Conservation (phyloP, 1,284 basidiomycete species). For the Ustanciosporium gigantosporum region DNA sequence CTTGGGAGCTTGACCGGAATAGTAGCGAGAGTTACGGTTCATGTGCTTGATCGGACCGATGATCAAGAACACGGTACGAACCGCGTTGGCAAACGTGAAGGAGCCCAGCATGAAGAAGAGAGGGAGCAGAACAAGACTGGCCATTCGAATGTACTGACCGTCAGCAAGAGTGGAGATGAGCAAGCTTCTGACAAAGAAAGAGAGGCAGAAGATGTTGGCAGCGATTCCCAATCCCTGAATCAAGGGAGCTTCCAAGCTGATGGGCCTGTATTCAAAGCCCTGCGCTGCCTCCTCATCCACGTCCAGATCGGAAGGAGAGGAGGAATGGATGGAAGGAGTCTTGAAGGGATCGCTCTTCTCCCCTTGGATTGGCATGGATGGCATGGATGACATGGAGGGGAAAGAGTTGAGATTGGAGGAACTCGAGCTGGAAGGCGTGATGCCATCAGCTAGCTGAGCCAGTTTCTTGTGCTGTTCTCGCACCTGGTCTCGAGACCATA, state of each 20-base stretch:
- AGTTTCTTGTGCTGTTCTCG: background rate
- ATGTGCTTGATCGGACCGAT: conserved; percentile 71
- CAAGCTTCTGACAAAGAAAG: conserved; percentile 70
- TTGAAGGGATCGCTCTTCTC: conserved; percentile 4
- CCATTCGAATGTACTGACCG: conserved; percentile 68
- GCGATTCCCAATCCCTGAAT: conserved; percentile 73
- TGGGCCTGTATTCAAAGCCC: conserved; percentile 62
- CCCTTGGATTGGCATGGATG: too few species aligned
- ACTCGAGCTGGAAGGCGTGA: background rate
- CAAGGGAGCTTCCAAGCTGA: conserved; percentile 74
- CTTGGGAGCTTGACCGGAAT: conserved; percentile 62
- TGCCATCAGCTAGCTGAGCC: background rate
- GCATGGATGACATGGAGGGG: background rate
- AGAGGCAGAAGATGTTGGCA: conserved; percentile 63
- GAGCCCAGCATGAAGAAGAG: conserved; percentile 72
- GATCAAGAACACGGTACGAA: conserved; percentile 62
- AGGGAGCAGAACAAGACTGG: conserved; percentile 66
- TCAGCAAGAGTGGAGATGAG: conserved; percentile 74
- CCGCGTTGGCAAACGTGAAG: conserved; percentile 68
- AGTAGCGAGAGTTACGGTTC: conserved; percentile 61
- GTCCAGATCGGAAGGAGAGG: background rate
- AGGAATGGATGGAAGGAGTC: background rate
- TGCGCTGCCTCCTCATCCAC: conserved; percentile 15
- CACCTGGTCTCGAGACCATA: conserved; percentile 20
- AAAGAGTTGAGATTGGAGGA: background rate